These are phyloP conservation scores for Calonectria hongkongensis DNA, from an alignment of 2,329 filamentous ascomycete species.

Conservation along the genomic window DNA sequence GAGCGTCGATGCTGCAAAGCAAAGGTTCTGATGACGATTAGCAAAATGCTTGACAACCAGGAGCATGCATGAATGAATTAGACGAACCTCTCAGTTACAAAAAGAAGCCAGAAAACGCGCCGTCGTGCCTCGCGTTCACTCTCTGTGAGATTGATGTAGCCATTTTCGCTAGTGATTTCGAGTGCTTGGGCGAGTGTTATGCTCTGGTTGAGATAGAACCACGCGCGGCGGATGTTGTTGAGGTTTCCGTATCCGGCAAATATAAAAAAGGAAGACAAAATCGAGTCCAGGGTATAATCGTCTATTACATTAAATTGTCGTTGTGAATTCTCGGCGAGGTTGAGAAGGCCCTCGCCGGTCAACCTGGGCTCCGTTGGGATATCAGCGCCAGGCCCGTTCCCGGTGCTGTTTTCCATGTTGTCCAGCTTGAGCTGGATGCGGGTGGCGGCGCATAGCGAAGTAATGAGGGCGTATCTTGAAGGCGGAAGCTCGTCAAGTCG, in stretches of 20 bases:
- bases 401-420: conserved; percentile 28
- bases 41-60: not conserved
- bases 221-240: conserved; percentile 54
- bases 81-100: conserved; percentile 57
- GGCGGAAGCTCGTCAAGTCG: conserved; percentile 52
- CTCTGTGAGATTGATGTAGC: conserved; percentile 48
- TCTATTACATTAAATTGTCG: conserved; percentile 56
- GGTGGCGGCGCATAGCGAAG: conserved; percentile 56
- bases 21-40: conserved; percentile 51
- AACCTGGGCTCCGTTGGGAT: conserved; percentile 49
- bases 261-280: conserved; percentile 56
- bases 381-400: conserved; percentile 41
- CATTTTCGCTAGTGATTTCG: conserved; percentile 53
- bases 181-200: conserved; percentile 56
- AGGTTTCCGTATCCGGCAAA: conserved; percentile 58
- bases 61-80: too few relatives aligned
- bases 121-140: conserved; percentile 55
- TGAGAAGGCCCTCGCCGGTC: conserved; percentile 53
- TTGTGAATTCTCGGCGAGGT: conserved; percentile 53
- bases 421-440: conserved; percentile 56
- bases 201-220: conserved; percentile 59
- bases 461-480: conserved; percentile 55
- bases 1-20: conserved; percentile 56
- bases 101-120: conserved; percentile 59
- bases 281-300: conserved; percentile 54